Evolutionary conservation across 495 filamentous ascomycete species (phyloP), one percentile per base, ranked within the genome.

Genomic region (Umbilicaria muhlenbergii): DNA sequence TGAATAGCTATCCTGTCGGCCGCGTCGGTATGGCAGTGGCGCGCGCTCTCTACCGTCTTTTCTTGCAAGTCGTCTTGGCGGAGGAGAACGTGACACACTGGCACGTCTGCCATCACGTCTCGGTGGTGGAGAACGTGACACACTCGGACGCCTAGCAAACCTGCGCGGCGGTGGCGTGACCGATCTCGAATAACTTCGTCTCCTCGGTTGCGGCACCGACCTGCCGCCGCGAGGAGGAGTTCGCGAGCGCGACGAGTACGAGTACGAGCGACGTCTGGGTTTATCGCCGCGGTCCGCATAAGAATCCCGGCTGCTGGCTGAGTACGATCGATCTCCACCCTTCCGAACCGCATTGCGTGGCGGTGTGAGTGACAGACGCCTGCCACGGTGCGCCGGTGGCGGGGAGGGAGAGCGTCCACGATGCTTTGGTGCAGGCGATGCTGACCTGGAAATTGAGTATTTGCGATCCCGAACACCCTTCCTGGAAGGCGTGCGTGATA

Each of bases 401-500:
- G 44, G 44, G n/a, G 19, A 32, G 5, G 39, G 39, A 28, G 39
- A 35, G 14, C 41, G 31, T 34, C 41, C 11, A 17, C 32, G 28
- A 5, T 32, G 31, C 17, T 34, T 32, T 19, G 13, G 41, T 11
- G n/a, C 32, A 35, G 41, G 41, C 13, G 41, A 43, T n/a, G 32
- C 12, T 13, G 41, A 43, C 15, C 41, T 43, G 2, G 41, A 43
- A 2, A 40, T 13, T 11, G 35, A 15, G 18, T 38, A 44, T 7
- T 24, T 36, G 32, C 42, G 34, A 21, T 36, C 16, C 15, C 42
- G 42, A 19, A 15, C 12, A 38, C 15, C 14, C 24, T 50, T 54
- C 37, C 58, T 54, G 2, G 58, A 57, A 28, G 52, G 51, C 11
- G 51, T 40, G 36, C 51, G 56, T 12, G 54, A 51, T 35, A 38